Conservation (phyloP, 768 basidiomycete species). For the Antrodiella citrinella region DNA sequence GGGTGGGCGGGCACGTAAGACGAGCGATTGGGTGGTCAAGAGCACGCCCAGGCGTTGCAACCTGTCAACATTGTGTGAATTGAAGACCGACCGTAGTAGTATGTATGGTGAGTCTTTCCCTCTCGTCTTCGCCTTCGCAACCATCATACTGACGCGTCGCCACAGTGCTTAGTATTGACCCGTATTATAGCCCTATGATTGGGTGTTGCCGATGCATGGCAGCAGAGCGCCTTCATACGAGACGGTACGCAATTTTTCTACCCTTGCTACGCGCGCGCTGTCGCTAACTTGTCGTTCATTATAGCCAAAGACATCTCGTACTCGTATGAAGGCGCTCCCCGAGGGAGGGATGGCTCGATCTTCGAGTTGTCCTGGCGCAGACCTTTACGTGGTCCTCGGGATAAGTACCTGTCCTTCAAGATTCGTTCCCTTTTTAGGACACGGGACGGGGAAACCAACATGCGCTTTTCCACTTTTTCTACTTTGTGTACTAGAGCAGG, state of each 20-base stretch:
- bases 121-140: neutral
- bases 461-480: constrained; percentile 4
- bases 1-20: no score
- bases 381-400: constrained; percentile 10
- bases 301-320: neutral
- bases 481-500: no score
- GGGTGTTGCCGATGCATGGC: neutral
- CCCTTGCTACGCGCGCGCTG: no score
- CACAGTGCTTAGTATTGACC: neutral
- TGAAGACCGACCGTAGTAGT: no score
- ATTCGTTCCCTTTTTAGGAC: neutral
- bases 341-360: neutral
- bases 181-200: neutral
- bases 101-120: no score
- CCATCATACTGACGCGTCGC: neutral
- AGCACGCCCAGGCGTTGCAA: no score
- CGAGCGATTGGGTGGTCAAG: no score
- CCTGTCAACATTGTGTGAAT: no score
- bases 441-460: constrained; percentile 6
- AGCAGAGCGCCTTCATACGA: no score
- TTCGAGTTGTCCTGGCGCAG: constrained; percentile 5
- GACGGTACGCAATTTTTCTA: no score
- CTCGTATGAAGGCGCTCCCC: neutral
- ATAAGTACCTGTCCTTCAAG: constrained; percentile 5
- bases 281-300: neutral